A percentile compares a stretch with the other conserved stretches of the same genome.
These are phyloP conservation scores for Bipolaris bicolor DNA, from an alignment of 2,329 filamentous ascomycete species.

Conservation along the genomic window DNA sequence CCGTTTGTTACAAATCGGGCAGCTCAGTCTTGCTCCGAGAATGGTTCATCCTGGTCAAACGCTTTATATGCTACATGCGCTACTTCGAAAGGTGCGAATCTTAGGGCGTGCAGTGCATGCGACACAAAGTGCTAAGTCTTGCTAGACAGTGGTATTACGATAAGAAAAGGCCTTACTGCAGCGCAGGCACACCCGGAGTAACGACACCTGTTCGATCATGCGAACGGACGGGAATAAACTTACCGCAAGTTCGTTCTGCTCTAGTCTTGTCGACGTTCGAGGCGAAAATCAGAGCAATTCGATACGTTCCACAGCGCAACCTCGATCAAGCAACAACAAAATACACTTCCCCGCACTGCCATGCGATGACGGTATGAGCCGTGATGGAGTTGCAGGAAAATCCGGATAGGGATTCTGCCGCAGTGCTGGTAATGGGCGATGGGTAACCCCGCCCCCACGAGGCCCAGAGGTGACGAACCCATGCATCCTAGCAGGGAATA, in stretches of 20 bases:
- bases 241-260: not conserved
- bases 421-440: conserved; percentile 1
- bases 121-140: conserved; percentile 3
- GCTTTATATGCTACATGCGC: conserved; percentile 31
- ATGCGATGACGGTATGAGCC: not conserved
- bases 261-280: not conserved
- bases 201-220: not conserved
- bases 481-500: conserved; percentile 7
- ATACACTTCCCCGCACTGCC: not conserved
- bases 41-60: conserved; percentile 20
- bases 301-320: not conserved
- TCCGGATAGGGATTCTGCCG: not conserved
- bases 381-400: not conserved
- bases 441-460: conserved; percentile 2
- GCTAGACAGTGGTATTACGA: not conserved
- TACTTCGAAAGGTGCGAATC: conserved; percentile 19
- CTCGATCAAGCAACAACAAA: not conserved
- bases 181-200: not conserved
- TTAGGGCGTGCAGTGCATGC: conserved; percentile 25
- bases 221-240: not conserved
- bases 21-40: conserved; percentile 4
- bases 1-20: too few species aligned
- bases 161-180: not conserved
- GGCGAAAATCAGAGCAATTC: not conserved
- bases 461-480: not conserved